Percentiles rank a stretch among this genome's conserved stretches.
Evolutionary conservation across 169 alveolate species (phyloP).

Genomic region (Nephromyces sp.): DNA sequence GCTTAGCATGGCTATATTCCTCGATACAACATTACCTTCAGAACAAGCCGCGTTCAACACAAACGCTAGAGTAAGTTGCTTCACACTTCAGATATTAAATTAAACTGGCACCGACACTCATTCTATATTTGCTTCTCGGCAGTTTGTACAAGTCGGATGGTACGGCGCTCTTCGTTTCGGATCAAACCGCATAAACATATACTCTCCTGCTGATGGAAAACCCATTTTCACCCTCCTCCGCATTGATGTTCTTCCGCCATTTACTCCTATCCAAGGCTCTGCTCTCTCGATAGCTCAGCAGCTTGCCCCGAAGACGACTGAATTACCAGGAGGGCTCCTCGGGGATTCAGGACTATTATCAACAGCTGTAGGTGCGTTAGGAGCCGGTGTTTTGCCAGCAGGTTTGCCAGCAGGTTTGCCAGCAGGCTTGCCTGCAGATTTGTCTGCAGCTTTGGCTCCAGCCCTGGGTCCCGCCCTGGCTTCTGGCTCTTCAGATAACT

Average conservation of each 20-base stretch:
- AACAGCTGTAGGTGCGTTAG: no score
- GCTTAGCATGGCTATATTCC: conserved; percentile 38
- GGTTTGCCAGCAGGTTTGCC: no score
- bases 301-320: no score
- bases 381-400: no score
- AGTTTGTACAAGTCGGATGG: conserved; percentile 47
- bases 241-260: conserved; percentile 7
- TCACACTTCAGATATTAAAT: no score
- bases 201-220: conserved; percentile 41
- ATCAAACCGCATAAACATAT: conserved; percentile 43
- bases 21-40: conserved; percentile 40
- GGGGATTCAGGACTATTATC: no score
- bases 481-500: no score
- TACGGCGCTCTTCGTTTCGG: conserved; percentile 50
- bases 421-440: no score
- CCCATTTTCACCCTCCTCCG: conserved; percentile 24
- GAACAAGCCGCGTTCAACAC: conserved; percentile 40
- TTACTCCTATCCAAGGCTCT: neutral
- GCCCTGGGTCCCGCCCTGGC: no score
- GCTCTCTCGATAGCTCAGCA: no score
- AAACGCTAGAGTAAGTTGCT: conserved; percentile 26
- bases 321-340: no score
- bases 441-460: no score
- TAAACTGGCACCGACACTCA: neutral
- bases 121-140: neutral